phyloP scores from a whole-genome alignment of 768 basidiomycete genomes.

The Leccinum imitatum region DNA sequence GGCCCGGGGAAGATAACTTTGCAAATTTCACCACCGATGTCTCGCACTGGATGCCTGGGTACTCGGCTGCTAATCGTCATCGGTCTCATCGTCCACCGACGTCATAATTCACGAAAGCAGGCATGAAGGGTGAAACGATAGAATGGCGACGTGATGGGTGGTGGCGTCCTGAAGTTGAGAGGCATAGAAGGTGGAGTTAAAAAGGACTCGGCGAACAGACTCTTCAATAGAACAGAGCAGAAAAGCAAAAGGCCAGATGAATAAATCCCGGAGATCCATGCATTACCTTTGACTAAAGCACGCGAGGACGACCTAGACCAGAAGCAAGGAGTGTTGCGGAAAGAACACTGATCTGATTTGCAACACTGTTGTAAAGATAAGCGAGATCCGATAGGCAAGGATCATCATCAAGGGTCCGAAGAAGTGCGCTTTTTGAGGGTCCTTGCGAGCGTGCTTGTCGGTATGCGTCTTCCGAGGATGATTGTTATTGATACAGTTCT shows the following conservation, averaged over 20 bases:
- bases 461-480: not conserved
- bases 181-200: not conserved
- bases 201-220: not conserved
- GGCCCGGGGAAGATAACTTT: not conserved
- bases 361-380: constrained; percentile 4
- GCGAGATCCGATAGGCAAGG: not conserved
- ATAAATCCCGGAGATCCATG: not conserved
- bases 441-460: not conserved
- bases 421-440: not conserved
- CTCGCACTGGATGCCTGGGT: not conserved
- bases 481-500: not conserved
- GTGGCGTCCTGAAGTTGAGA: not conserved
- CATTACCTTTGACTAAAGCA: constrained; percentile 2
- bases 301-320: not conserved
- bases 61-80: not conserved
- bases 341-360: constrained; percentile 6
- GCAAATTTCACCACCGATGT: not conserved
- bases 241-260: not conserved
- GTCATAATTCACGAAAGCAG: not conserved
- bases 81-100: not conserved
- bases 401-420: not conserved
- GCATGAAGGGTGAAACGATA: not conserved
- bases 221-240: not conserved
- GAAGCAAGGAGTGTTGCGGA: not conserved
- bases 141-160: not conserved